Conservation (phyloP, 208 protist species). For the Leptomonas seymouri region DNA sequence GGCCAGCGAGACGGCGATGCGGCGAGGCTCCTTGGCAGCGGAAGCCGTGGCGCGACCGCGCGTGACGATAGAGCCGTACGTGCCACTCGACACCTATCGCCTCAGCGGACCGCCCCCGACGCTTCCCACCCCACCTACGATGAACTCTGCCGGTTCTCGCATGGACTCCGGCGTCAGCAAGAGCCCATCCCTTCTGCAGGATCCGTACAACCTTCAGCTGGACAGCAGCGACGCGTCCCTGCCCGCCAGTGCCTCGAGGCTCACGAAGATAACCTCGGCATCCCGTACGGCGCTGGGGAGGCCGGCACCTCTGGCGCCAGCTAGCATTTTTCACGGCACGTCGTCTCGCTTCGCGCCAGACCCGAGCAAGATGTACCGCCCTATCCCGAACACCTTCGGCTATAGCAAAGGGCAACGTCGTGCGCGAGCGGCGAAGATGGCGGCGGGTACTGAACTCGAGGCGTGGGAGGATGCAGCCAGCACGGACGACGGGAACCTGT, state of each 20-base stretch:
- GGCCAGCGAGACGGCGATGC: not conserved
- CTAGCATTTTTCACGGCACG: constrained; percentile 28
- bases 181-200: constrained; percentile 10
- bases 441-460: constrained; percentile 8
- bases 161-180: constrained; percentile 1
- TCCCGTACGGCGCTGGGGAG: not conserved
- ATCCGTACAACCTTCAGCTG: constrained; percentile 26
- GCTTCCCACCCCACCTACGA: not conserved
- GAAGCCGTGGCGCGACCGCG: constrained; percentile 12
- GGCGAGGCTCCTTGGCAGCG: not conserved
- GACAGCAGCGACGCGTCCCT: constrained; percentile 8
- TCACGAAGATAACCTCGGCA: not conserved
- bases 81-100: constrained; percentile 13
- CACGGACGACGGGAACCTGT: constrained; percentile 11
- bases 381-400: constrained; percentile 47
- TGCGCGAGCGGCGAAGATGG: constrained; percentile 17
- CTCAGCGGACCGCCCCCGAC: not conserved
- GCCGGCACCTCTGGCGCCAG: not conserved
- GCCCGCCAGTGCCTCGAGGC: not conserved
- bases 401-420: constrained; percentile 15
- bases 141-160: not conserved
- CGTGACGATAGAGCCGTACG: constrained; percentile 27
- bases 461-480: constrained; percentile 4
- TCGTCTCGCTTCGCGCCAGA: constrained; percentile 34
- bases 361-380: constrained; percentile 39